Percentiles rank a stretch among this genome's conserved stretches.
These are phyloP conservation scores for Leishmania amazonensis DNA, from an alignment of 208 protist genomes.

Conservation along the genomic window DNA sequence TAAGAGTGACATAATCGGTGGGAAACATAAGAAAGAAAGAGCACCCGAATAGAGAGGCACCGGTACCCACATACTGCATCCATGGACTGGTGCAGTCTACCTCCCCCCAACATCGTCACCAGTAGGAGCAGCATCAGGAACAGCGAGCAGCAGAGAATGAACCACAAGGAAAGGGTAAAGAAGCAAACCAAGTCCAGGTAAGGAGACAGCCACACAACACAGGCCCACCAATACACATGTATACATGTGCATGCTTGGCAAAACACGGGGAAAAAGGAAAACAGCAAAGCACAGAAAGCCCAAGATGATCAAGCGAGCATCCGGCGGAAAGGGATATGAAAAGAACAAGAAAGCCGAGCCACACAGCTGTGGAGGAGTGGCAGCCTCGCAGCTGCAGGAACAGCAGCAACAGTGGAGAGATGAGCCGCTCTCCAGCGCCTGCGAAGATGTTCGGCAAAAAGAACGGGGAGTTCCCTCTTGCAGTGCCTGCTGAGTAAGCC, in stretches of 20 bases:
- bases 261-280: neutral
- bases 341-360: neutral
- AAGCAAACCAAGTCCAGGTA: neutral
- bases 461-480: neutral
- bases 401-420: neutral
- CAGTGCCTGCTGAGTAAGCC: neutral
- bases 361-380: neutral
- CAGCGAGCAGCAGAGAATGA: neutral
- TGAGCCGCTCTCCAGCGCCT: neutral
- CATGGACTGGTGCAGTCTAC: neutral
- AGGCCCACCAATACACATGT: neutral
- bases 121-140: neutral
- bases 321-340: neutral
- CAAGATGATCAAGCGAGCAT: neutral
- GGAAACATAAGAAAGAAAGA: neutral
- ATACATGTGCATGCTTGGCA: neutral
- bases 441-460: neutral
- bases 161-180: neutral
- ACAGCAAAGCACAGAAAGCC: neutral
- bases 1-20: neutral
- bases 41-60: neutral
- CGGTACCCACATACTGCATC: neutral
- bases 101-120: neutral
- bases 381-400: neutral
- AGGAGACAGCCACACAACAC: neutral